These are phyloP conservation scores for Suillus luteus DNA, from an alignment of 768 basidiomycete species.

Conservation along the genomic window DNA sequence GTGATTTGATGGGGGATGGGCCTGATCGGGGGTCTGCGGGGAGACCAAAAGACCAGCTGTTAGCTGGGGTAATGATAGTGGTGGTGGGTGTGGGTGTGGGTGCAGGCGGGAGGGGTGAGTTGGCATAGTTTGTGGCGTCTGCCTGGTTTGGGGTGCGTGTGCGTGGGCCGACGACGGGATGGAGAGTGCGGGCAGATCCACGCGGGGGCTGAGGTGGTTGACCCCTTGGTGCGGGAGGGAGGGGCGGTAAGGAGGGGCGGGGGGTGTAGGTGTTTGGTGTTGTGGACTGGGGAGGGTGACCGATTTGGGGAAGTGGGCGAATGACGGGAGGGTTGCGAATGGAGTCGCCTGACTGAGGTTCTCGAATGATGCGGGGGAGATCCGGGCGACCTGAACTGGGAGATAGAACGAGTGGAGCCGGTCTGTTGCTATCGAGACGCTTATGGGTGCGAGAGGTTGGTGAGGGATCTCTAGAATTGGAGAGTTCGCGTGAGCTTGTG, in stretches of 20 bases:
- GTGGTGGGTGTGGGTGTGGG: conserved; percentile 32
- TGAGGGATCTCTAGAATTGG: conserved; percentile 20
- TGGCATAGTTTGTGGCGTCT: conserved; percentile 50
- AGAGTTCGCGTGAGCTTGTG: conserved; percentile 22
- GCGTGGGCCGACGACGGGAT: conserved; percentile 36
- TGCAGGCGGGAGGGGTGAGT: conserved; percentile 44
- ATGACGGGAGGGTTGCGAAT: conserved; percentile 29
- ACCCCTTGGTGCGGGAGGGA: conserved; percentile 67
- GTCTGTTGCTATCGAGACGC: conserved; percentile 63
- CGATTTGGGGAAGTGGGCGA: conserved; percentile 34
- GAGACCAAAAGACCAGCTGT: conserved; percentile 53
- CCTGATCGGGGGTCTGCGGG: conserved; percentile 63
- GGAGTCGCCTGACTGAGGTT: conserved; percentile 58
- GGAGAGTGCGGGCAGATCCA: conserved; percentile 33
- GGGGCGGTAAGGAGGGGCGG: conserved; percentile 59
- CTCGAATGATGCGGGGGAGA: conserved; percentile 73
- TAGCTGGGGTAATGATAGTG: conserved; percentile 44
- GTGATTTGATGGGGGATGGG: conserved; percentile 40
- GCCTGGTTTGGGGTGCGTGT: conserved; percentile 58
- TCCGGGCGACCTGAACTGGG: conserved; percentile 54
- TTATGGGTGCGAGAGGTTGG: conserved; percentile 40
- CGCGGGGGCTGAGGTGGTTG: conserved; percentile 51
- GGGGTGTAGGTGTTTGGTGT: conserved; percentile 39
- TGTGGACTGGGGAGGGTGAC: conserved; percentile 16
- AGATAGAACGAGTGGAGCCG: conserved; percentile 79